Evolutionary conservation across 1,284 basidiomycete species (phyloP), one percentile per base, ranked within the genome.

Genomic region (Phylloboletellus chloephorus): DNA sequence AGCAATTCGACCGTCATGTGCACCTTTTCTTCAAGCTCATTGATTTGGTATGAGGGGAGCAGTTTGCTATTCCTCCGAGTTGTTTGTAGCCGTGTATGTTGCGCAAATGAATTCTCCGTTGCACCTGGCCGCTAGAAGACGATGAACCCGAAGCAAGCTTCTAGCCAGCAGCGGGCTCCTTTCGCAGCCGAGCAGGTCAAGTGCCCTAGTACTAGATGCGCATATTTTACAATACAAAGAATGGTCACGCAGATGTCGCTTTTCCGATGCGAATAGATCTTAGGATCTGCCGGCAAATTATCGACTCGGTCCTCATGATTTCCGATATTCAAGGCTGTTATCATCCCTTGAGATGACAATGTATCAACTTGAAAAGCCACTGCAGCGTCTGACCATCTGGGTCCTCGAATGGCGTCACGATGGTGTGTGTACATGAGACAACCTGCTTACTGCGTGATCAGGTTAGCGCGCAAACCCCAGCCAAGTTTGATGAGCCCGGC

Each of bases 281-380:
- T 21, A 1, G 19, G 30, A 9, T 26, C 23, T 9, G n/a, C 5
- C 21, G 4, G 26, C 23, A 24, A 13, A 16, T 25, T 17, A 24
- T 24, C 28, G 28, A 31, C 4, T 16, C 15, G 16, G 24, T 29
- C n/a, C 13, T 6, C 36, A 25, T 11, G 17, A 11, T 7, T 21
- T 1, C 64, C 63, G 39, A 50, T 47, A 13, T 60, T 52, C 34
- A 67, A 46, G 2, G 63, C 52, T 15, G 62, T 65, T 35, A 67
- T 57, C 50, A 66, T 66, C 10, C 66, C 67, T 39, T 65, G 64
- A 9, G 63, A 67, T 4, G 63, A 66, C 8, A 66, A 56, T 6
- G 66, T 63, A 41, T 66, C 65, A 42, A n/a, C n/a, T n/a, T n/a
- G n/a, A n/a, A 65, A 65, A n/a, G 64, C 63, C 48, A 64, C 51